Evolutionary conservation across 2,329 filamentous ascomycete genomes (phyloP), one percentile per base, ranked within the genome.

Genomic region (Periconia macrospinosa): DNA sequence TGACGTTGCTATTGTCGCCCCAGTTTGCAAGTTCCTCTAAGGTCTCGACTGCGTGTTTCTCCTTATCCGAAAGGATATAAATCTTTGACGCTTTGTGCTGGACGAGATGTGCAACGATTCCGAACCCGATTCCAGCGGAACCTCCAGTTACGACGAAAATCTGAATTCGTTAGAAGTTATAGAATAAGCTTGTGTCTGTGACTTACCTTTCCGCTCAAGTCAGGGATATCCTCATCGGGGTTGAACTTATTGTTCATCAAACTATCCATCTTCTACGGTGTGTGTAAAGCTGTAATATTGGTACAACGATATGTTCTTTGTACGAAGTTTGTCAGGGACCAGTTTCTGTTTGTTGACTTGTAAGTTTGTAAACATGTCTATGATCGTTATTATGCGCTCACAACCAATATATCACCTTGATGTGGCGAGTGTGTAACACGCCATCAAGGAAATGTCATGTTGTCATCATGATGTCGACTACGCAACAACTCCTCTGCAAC

Each of bases 71-170:
- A 3, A 83, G 71, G 2, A 82, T 69, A 54, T 79, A 79, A 45
- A 82, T 74, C 53, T 75, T 79, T 3, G 68, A 65, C 1, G 76
- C 69, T 44, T 77, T 78, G 62, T 81, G 78, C 59, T 82, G 76
- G 3, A 83, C 75, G n/a, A 82, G 66, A 56, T 83, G 80, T 8
- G 80, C 78, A 27, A 76, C 73, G 44, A 82, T 82, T 20, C 79
- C 79, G 54, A 76, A 82, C 15, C 79, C 79, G 30, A 81, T 81
- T 18, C 78, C 79, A n/a, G 78, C 75, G 18, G 73, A 77, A 19
- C 78, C 78, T n/a, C 78, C 77, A 0, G 78, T 81, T 14, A 81
- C 75, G 17, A 80, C 68, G 49, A 76, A 81, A 17, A 78, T 68
- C 72, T 78, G 30, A 3, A 30, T 19, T 41, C 19, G 49, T 49